These are phyloP conservation scores for Vigna reflexopilosa DNA, from an alignment of 306 rosid species.

Conservation along the genomic window DNA sequence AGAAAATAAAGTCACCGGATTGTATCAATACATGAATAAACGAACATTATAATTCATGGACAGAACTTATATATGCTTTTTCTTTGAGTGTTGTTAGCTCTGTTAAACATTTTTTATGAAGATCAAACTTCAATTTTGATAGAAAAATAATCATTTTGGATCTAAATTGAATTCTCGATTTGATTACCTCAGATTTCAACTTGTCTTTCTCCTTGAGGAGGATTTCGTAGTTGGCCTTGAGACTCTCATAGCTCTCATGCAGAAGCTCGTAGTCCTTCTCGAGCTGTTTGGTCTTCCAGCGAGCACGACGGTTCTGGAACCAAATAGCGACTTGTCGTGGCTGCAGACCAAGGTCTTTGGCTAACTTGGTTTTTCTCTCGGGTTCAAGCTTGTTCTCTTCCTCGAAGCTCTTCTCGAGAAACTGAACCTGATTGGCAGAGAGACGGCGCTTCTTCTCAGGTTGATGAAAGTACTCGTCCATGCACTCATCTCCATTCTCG, in stretches of 20 bases:
- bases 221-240: slow-evolving; percentile 62
- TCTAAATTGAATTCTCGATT: background rate
- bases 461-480: slow-evolving; percentile 69
- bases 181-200: slow-evolving; percentile 66
- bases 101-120: background rate
- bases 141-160: no score
- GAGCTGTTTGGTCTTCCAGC: slow-evolving; percentile 85
- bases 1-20: background rate
- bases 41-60: background rate
- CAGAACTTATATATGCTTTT: background rate
- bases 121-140: background rate
- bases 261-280: slow-evolving; percentile 78
- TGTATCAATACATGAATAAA: background rate
- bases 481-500: slow-evolving; percentile 69
- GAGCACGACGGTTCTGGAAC: slow-evolving; percentile 91
- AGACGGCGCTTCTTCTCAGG: slow-evolving; percentile 85
- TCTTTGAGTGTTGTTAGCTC: no score
- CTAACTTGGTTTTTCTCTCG: slow-evolving; percentile 72
- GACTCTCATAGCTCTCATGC: slow-evolving; percentile 56
- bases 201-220: slow-evolving; percentile 69
- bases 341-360: slow-evolving; percentile 84
- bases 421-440: slow-evolving; percentile 65
- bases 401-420: slow-evolving; percentile 91
- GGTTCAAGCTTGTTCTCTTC: slow-evolving; percentile 88
- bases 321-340: slow-evolving; percentile 98